Evolutionary conservation across 495 filamentous ascomycete species (phyloP), one percentile per base, ranked within the genome.

Genomic region (Patellaria atrata): DNA sequence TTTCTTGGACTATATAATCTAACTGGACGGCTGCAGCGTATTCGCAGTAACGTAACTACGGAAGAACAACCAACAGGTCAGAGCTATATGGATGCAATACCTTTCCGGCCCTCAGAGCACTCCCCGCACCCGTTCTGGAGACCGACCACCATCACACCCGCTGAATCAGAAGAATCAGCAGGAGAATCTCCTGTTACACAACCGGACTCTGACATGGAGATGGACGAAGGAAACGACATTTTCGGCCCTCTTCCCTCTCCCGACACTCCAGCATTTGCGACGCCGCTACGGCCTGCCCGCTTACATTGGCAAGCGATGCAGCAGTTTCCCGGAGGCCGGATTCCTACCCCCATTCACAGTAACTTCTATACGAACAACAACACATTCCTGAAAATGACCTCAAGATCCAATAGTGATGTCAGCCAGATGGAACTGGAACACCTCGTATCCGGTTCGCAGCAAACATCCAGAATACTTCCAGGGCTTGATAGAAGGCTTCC

Each of bases 401-500:
- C n/a, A n/a, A 27, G 33, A 12, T 38, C 18, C 12, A 13, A n/a
- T 5, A 30, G 15, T 28, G 36, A 32, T 28, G 38, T 48, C 34
- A 56, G 45, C 20, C 42, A 44, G 20, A 40, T 57, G 33, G 32
- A 50, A 28, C 44, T 37, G 10, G 24, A 40, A 38, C 27, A 45
- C 16, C 22, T 13, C 23, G 9, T 15, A 6, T n/a, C 16, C n/a
- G n/a, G n/a, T n/a, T n/a, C n/a, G n/a, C n/a, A n/a, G n/a, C n/a
- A n/a, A n/a, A n/a, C n/a, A n/a, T n/a, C n/a, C n/a, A n/a, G n/a
- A n/a, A n/a, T 17, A 16, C 41, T 15, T 0, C 30, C 21, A 30
- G 45, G 60, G 31, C 62, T 67, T 43, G 63, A 63, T 52, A 61
- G 70, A 12, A 68, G 71, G 22, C 63, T 82, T 5, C 78, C 77